These are phyloP conservation scores for Senna siamea DNA, from an alignment of 306 rosid species.

Conservation along the genomic window DNA sequence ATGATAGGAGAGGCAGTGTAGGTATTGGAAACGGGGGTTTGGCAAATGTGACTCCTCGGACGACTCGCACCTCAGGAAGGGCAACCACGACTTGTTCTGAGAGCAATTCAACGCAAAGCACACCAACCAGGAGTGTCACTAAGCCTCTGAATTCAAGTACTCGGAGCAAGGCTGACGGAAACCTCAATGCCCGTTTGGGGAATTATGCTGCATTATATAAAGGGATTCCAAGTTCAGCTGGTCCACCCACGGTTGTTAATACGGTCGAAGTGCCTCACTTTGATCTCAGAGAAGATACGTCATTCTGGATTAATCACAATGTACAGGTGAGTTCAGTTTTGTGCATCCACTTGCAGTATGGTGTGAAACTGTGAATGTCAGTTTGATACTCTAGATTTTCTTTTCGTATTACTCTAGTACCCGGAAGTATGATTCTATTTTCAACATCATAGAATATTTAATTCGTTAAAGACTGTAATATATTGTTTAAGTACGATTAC, in stretches of 20 bases:
- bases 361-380: background rate
- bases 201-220: slow-evolving; percentile 70
- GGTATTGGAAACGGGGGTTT: no score
- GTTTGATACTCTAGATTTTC: background rate
- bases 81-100: slow-evolving; percentile 60
- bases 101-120: slow-evolving; percentile 75
- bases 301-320: slow-evolving; percentile 95
- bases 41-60: slow-evolving; percentile 75
- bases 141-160: slow-evolving; percentile 68
- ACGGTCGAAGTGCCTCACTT: slow-evolving; percentile 95
- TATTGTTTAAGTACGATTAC: background rate
- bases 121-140: slow-evolving; percentile 83
- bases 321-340: slow-evolving; percentile 72
- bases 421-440: background rate
- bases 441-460: background rate
- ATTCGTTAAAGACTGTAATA: background rate
- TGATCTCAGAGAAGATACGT: slow-evolving; percentile 90
- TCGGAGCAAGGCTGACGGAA: slow-evolving; percentile 76
- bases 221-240: slow-evolving; percentile 64
- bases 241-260: slow-evolving; percentile 61
- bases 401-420: background rate
- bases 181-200: slow-evolving; percentile 56
- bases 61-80: slow-evolving; percentile 53
- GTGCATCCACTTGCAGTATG: background rate
- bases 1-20: slow-evolving; percentile 51